Percentiles rank a stretch among this genome's conserved stretches.
These are phyloP conservation scores for Fusarium verticillioides DNA, from an alignment of 2,329 filamentous ascomycete genomes.

Conservation along the genomic window DNA sequence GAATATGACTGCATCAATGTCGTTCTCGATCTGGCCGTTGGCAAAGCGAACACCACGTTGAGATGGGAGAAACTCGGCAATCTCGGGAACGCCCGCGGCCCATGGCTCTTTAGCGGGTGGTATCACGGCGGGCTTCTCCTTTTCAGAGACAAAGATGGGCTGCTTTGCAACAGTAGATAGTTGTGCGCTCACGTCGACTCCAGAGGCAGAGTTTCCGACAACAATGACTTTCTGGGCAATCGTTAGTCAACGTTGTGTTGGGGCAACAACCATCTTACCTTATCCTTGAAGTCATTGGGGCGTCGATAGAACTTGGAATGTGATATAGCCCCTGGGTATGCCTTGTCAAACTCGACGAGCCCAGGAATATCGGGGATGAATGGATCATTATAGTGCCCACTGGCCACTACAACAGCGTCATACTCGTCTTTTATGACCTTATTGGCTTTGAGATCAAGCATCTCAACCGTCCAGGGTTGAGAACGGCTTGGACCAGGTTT, in stretches of 20 bases:
- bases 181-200: conserved; percentile 75
- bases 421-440: conserved; percentile 53
- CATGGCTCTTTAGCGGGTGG: conserved; percentile 44
- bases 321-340: conserved; percentile 61
- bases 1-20: conserved; percentile 80
- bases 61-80: conserved; percentile 58
- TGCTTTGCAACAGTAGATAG: conserved; percentile 64
- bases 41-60: conserved; percentile 68
- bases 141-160: conserved; percentile 68
- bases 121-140: conserved; percentile 45
- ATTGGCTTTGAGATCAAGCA: conserved; percentile 45
- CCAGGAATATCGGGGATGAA: conserved; percentile 68
- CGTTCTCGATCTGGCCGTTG: conserved; percentile 69
- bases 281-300: conserved; percentile 46
- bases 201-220: conserved; percentile 77
- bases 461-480: conserved; percentile 58
- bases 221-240: conserved; percentile 70
- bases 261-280: conserved; percentile 34
- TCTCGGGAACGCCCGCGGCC: conserved; percentile 55
- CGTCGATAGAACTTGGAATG: conserved; percentile 77
- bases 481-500: conserved; percentile 27
- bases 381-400: conserved; percentile 71
- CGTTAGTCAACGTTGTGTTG: neutral
- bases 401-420: conserved; percentile 72
- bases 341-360: conserved; percentile 61